phyloP scores from a whole-genome alignment of 2,329 filamentous ascomycete species.

The Thelonectria blattea region DNA sequence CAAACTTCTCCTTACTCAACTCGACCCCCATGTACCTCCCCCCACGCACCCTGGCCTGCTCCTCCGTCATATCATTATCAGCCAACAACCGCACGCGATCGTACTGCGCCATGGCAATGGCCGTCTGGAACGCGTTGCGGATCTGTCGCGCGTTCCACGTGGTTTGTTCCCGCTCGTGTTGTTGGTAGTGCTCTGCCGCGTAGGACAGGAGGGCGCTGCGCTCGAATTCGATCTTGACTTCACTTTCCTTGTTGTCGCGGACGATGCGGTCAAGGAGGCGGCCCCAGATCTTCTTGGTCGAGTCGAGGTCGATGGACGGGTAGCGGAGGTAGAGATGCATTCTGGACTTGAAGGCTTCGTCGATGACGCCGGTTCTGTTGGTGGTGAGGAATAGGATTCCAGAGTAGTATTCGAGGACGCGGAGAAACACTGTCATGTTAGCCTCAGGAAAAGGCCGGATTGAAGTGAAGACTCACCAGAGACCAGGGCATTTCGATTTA shows the following conservation, averaged over 20 bases:
- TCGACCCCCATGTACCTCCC: too few species aligned
- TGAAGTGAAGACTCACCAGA: neutral
- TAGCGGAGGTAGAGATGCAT: slow-evolving; percentile 8
- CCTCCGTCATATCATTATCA: too few species aligned
- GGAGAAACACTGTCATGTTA: slow-evolving; percentile 9
- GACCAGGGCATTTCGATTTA: neutral
- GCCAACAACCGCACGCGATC: too few species aligned
- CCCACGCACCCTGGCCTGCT: too few species aligned
- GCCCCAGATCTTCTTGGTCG: slow-evolving; percentile 3
- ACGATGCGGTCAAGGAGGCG: slow-evolving; percentile 1
- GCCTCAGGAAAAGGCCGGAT: too few species aligned
- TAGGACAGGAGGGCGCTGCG: slow-evolving; percentile 3
- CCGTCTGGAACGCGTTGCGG: slow-evolving; percentile 18
- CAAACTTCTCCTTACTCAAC: too few species aligned
- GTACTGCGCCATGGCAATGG: slow-evolving; percentile 11
- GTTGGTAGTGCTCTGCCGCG: slow-evolving; percentile 5
- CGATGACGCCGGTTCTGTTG: slow-evolving; percentile 8
- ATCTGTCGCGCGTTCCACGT: slow-evolving; percentile 20
- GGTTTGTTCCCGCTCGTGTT: neutral
- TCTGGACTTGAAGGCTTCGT: slow-evolving; percentile 16
- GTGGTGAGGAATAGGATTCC: slow-evolving; percentile 8
- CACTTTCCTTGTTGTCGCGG: neutral
- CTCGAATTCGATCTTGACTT: slow-evolving; percentile 9
- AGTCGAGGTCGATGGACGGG: neutral
- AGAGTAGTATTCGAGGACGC: slow-evolving; percentile 10